phyloP scores from a whole-genome alignment of 129 eudicot species.

The Heracleum sosnowskyi region DNA sequence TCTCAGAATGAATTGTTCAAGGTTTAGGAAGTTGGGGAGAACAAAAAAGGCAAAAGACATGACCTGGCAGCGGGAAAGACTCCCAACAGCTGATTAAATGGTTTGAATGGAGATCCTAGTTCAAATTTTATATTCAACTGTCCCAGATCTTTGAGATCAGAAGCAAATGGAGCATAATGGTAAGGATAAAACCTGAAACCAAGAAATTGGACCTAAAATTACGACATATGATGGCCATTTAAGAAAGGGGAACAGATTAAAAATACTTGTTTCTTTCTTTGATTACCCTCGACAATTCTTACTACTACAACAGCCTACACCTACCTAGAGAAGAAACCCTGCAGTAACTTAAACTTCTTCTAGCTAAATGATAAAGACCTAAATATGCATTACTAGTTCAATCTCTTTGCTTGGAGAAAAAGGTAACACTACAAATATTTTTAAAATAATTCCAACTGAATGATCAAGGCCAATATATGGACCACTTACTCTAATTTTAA shows the following conservation, averaged over 20 bases:
- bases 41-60: background rate
- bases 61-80: conserved; percentile 42
- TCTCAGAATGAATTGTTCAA: background rate
- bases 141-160: conserved; percentile 35
- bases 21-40: background rate
- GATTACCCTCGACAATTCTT: background rate
- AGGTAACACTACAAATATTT: background rate
- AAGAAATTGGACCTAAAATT: background rate
- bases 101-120: conserved; percentile 36
- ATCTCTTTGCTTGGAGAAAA: background rate
- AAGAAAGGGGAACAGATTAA: background rate
- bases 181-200: conserved; percentile 41
- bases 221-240: background rate
- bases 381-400: background rate
- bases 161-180: conserved; percentile 46
- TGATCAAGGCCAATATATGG: background rate
- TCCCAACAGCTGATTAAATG: conserved; percentile 39
- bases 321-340: background rate
- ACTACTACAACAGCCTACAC: background rate
- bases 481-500: background rate
- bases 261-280: background rate
- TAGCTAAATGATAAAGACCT: background rate
- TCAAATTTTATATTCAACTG: conserved; percentile 28
- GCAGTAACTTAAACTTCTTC: background rate
- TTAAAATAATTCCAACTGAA: background rate